These are phyloP conservation scores for Ceratocystis diversiconidia DNA, from an alignment of 2,329 filamentous ascomycete species.

Conservation along the genomic window DNA sequence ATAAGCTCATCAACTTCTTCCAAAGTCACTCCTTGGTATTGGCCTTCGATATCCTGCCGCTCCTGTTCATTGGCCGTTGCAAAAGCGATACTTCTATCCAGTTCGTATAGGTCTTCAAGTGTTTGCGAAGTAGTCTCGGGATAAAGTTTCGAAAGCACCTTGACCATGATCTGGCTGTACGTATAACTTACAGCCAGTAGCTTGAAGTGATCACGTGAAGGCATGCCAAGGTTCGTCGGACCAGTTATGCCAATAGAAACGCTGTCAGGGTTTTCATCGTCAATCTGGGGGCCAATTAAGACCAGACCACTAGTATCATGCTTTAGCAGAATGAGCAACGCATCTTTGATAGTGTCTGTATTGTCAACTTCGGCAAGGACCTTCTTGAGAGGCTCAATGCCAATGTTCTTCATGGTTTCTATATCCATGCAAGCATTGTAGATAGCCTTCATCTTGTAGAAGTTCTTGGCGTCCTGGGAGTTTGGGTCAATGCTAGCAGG, in stretches of 20 bases:
- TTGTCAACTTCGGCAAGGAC: conserved; percentile 38
- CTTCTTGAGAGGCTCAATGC: conserved; percentile 40
- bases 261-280: conserved; percentile 30
- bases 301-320: conserved; percentile 31
- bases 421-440: conserved; percentile 56
- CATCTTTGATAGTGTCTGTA: conserved; percentile 26
- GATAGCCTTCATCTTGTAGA: conserved; percentile 47
- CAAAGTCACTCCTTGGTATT: conserved; percentile 49
- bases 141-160: conserved; percentile 24
- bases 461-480: conserved; percentile 45
- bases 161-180: conserved; percentile 29
- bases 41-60: conserved; percentile 46
- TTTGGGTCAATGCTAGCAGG: conserved; percentile 24
- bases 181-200: conserved; percentile 37
- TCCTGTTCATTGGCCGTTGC: conserved; percentile 43
- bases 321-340: conserved; percentile 33
- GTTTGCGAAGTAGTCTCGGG: conserved; percentile 27
- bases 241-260: conserved; percentile 30
- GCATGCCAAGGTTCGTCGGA: conserved; percentile 41
- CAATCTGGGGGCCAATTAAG: conserved; percentile 27
- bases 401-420: conserved; percentile 38
- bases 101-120: conserved; percentile 34
- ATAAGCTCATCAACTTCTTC: conserved; percentile 39
- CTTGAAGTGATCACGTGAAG: conserved; percentile 46
- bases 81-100: conserved; percentile 48